Conservation (phyloP, 176 grass and related monocot genomes). For the Musa acuminata region DNA sequence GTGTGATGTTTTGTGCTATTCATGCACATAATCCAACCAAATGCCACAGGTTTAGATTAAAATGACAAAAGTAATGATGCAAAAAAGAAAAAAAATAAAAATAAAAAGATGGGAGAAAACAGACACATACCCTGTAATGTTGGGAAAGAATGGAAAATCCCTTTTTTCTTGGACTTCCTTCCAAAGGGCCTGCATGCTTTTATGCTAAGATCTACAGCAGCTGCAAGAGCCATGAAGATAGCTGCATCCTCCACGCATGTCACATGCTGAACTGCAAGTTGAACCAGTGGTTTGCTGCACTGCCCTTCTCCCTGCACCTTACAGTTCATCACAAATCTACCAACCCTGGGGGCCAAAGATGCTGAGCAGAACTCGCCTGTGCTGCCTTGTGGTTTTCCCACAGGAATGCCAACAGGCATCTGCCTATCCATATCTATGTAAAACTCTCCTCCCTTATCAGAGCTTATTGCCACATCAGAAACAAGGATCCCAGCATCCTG, state of each 20-base stretch:
- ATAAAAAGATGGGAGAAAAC: background rate
- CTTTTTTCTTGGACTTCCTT: constrained; percentile 39
- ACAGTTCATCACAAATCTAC: constrained; percentile 87
- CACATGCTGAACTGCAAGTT: constrained; percentile 54
- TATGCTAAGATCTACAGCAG: constrained; percentile 81
- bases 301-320: constrained; percentile 46
- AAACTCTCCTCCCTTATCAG: constrained; percentile 78
- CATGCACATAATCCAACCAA: too few species aligned
- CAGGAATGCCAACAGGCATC: background rate
- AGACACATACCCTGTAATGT: constrained; percentile 21
- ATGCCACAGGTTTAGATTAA: too few species aligned
- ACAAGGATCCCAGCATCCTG: constrained; percentile 65
- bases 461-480: constrained; percentile 46
- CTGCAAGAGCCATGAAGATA: constrained; percentile 72
- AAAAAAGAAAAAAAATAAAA: background rate
- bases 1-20: too few species aligned
- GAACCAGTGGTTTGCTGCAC: constrained; percentile 52
- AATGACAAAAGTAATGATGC: background rate
- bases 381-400: background rate
- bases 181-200: constrained; percentile 78
- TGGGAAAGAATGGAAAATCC: constrained; percentile 17
- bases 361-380: constrained; percentile 1
- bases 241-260: constrained; percentile 82
- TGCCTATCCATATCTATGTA: constrained; percentile 56
- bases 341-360: constrained; percentile 15